These are phyloP conservation scores for Bromus sterilis DNA, from an alignment of 176 grass and related monocot species.

Conservation along the genomic window DNA sequence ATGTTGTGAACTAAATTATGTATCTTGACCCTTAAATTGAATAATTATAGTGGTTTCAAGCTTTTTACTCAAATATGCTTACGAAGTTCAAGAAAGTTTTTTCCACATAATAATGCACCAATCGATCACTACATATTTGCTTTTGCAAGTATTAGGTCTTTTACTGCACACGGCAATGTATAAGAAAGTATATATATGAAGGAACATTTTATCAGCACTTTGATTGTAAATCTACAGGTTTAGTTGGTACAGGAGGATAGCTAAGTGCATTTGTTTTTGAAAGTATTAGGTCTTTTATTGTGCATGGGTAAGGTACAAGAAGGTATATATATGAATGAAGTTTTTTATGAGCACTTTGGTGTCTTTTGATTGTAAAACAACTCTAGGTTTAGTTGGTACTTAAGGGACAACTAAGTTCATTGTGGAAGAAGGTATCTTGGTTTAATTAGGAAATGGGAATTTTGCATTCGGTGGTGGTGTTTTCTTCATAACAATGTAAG, in stretches of 20 bases:
- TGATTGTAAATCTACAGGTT: no score
- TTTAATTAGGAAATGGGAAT: background rate
- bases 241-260: no score
- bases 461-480: background rate
- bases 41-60: background rate
- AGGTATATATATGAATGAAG: no score
- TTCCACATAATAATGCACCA: no score
- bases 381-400: background rate
- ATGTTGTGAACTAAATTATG: background rate
- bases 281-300: no score
- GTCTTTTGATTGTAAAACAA: background rate
- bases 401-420: no score
- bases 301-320: no score
- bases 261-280: no score
- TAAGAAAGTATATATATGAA: no score
- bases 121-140: background rate
- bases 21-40: background rate
- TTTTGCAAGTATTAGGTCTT: background rate
- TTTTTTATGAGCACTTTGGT: background rate
- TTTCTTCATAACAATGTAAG: background rate
- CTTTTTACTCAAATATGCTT: background rate
- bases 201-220: no score
- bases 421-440: no score
- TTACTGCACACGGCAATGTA: no score
- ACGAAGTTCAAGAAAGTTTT: background rate